Conservation (phyloP, 1,139 yeast species). For the Geotrichum restrictum region DNA sequence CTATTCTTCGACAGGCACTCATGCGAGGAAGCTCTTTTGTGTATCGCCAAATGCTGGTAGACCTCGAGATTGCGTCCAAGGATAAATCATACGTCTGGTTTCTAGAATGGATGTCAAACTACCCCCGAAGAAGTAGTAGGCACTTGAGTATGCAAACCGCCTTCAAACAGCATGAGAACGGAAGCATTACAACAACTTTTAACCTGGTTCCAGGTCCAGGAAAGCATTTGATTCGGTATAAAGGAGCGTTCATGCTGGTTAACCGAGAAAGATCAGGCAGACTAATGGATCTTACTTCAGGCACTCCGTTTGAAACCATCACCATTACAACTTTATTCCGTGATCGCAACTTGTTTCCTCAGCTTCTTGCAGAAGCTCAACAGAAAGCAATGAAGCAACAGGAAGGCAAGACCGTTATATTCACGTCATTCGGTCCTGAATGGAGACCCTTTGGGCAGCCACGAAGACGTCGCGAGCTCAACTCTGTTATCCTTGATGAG, state of each 20-base stretch:
- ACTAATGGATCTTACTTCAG: conserved; percentile 81
- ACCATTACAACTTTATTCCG: conserved; percentile 84
- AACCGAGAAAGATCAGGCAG: conserved; percentile 88
- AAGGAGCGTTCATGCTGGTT: conserved; percentile 84
- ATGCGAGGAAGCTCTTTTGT: conserved; percentile 61
- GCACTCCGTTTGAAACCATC: conserved; percentile 94
- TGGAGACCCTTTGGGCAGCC: conserved; percentile 99
- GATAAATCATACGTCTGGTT: conserved; percentile 95
- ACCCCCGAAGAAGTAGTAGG: conserved; percentile 62
- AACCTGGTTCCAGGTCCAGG: conserved; percentile 98
- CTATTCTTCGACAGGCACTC: conserved; percentile 69
- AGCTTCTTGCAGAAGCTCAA: conserved; percentile 82
- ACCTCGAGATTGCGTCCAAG: conserved; percentile 86
- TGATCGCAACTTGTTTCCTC: conserved; percentile 66
- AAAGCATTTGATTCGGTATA: conserved; percentile 77
- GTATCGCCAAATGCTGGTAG: conserved; percentile 82
- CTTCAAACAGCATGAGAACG: conserved; percentile 86
- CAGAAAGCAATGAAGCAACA: conserved; percentile 72
- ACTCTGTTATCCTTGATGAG: conserved; percentile 78
- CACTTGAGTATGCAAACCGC: conserved; percentile 89
- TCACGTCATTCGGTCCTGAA: conserved; percentile 95
- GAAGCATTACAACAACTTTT: conserved; percentile 81
- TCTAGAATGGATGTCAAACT: conserved; percentile 90
- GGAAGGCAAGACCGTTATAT: conserved; percentile 91
- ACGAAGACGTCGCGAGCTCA: conserved; percentile 74